A percentile compares a stretch with the other conserved stretches of the same genome.
phyloP scores from a whole-genome alignment of 306 rosid species.

The Sicyos edulis region DNA sequence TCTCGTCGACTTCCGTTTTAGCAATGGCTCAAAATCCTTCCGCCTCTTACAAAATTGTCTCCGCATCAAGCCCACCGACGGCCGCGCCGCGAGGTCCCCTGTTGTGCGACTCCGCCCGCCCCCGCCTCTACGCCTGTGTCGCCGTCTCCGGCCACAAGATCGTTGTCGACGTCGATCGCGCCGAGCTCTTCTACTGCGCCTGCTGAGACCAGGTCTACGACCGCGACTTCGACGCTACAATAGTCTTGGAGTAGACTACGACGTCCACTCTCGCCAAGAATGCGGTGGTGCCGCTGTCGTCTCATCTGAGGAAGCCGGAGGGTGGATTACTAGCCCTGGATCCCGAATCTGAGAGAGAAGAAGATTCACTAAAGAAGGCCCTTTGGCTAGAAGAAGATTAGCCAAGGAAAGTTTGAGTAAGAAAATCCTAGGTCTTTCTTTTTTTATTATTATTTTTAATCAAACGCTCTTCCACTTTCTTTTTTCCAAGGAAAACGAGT shows the following conservation, averaged over 20 bases:
- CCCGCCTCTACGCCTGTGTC: slow-evolving; percentile 64
- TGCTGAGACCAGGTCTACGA: slow-evolving; percentile 88
- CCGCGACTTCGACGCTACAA: slow-evolving; percentile 79
- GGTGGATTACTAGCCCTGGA: slow-evolving; percentile 71
- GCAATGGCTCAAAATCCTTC: slow-evolving; percentile 63
- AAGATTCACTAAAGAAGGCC: no score
- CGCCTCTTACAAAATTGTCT: slow-evolving; percentile 69
- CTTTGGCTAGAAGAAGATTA: no score
- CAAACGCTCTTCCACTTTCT: no score
- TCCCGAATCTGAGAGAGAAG: slow-evolving; percentile 62
- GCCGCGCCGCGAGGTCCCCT: slow-evolving; percentile 73
- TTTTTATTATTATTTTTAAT: no score
- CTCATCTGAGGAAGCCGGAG: slow-evolving; percentile 71
- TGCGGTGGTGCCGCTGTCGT: slow-evolving; percentile 29
- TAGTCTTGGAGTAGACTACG: slow-evolving; percentile 62
- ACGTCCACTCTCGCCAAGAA: slow-evolving; percentile 44
- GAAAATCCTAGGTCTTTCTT: no score
- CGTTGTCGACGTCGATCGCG: slow-evolving; percentile 87
- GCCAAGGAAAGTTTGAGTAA: no score
- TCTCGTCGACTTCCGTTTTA: slow-evolving; percentile 58
- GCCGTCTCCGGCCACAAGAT: slow-evolving; percentile 81
- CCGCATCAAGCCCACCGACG: slow-evolving; percentile 68
- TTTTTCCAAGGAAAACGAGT: no score
- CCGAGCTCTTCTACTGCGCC: slow-evolving; percentile 85
- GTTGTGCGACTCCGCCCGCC: slow-evolving; percentile 44